Evolutionary conservation across 768 basidiomycete species (phyloP), one percentile per base, ranked within the genome.

Genomic region (Mycena epipterygia): DNA sequence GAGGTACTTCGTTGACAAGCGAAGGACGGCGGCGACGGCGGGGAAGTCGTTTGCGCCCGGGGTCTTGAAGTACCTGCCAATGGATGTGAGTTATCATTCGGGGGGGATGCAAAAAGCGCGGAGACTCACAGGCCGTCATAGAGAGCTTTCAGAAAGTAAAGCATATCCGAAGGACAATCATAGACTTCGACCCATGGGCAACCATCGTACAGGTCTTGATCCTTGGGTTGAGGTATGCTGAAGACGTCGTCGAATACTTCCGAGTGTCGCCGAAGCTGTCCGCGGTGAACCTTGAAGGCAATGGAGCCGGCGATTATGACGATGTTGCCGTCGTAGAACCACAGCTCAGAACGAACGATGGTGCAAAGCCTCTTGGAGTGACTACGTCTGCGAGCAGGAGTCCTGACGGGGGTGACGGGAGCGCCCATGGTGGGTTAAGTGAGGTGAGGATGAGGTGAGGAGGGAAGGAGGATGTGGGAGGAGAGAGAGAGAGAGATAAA

Each of bases 211-310:
- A 86, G 76, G 17, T 85, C 84, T 64, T 84, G 82, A 19, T 82
- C 79, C 35, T 78, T 60, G 1, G 91, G 91, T 68, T 89, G 90
- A 4, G 91, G 92, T 12, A 94, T 79, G 1, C 87, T 83, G 72
- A 95, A 89, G 67, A 93, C 81, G 69, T 87, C 90, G 67, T 85
- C 84, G 78, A 95, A 94, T n/a, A 94, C 84, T 44, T 94, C 93
- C 0, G 93, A 93, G 68, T 94, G 93, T 7, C 93, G 87, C 66
- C 87, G 86, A 29, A 95, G 86, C 73, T 93, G 91, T 0, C 93
- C 92, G 7, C 88, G 87, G 75, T 94, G 93, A 5, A 94, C 91
- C 71, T 90, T 93, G 85, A 93, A 94, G 0, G 87, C 89, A 16
- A 86, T 86, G 23, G 79, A 78, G 0, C 85, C 87, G 1, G 89